These are phyloP conservation scores for Stemphylium vesicarium DNA, from an alignment of 2,329 filamentous ascomycete genomes.

Conservation along the genomic window DNA sequence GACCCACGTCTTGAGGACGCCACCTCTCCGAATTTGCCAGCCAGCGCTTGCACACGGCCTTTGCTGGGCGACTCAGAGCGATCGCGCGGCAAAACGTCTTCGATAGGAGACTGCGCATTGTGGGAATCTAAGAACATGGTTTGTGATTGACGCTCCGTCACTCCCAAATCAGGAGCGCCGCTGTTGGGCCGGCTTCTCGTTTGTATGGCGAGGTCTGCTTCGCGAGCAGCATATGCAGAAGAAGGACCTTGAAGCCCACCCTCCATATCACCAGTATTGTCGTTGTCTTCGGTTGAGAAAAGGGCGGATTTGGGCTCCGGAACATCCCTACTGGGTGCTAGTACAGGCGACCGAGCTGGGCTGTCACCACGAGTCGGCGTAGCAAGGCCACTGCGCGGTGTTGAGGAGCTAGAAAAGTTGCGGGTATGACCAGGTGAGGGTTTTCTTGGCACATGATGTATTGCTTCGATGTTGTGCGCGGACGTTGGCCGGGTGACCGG, in stretches of 20 bases:
- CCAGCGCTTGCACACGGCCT: slow-evolving; percentile 59
- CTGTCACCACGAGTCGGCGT: slow-evolving; percentile 66
- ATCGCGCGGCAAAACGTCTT: slow-evolving; percentile 38
- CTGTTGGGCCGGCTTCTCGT: slow-evolving; percentile 31
- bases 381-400: slow-evolving; percentile 60
- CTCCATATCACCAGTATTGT: slow-evolving; percentile 34
- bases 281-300: slow-evolving; percentile 51
- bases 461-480: slow-evolving; percentile 33
- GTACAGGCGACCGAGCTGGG: slow-evolving; percentile 64
- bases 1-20: slow-evolving; percentile 56
- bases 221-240: slow-evolving; percentile 41
- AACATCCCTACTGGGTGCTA: slow-evolving; percentile 55
- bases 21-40: slow-evolving; percentile 57
- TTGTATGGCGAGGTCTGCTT: slow-evolving; percentile 47
- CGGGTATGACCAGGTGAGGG: slow-evolving; percentile 50
- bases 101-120: slow-evolving; percentile 34
- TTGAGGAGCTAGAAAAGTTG: slow-evolving; percentile 48
- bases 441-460: slow-evolving; percentile 42
- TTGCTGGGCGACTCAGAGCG: slow-evolving; percentile 56
- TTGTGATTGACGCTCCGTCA: slow-evolving; percentile 43
- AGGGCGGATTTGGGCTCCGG: slow-evolving; percentile 57
- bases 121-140: slow-evolving; percentile 46
- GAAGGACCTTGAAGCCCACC: slow-evolving; percentile 34
- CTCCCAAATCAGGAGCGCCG: slow-evolving; percentile 31
- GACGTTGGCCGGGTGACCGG: slow-evolving; percentile 46